Base-by-base conservation (phyloP, 139 green algal species). In the Chlorella sp. region DNA sequence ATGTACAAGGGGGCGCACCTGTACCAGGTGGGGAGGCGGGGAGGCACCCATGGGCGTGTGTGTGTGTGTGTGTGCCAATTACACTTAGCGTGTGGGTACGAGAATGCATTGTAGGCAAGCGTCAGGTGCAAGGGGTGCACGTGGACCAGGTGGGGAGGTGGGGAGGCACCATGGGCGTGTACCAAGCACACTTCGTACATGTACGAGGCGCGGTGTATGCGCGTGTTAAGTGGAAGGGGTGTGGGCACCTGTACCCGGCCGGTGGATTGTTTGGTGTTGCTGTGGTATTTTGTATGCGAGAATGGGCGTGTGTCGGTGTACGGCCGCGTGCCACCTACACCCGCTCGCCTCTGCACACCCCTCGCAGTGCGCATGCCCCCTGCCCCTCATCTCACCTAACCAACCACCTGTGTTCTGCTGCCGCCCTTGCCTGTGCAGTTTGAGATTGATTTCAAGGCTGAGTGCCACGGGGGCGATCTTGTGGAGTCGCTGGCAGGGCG, bases 361-460 rank as follows among this genome's bases (percentile, higher is more conserved):
- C 48, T 57, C 48, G 48, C 48, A 5, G 48, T 57, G 5, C 48
- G 7, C 48, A 57, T 57, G 48, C 5, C 48, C 48, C 48, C 48
- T 57, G 7, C 48, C 48, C n/a, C 48, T 9, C 48, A 5, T 57
- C 48, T 57, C 64, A 28, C 24, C 21, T n/a, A n/a, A 18, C 64
- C 11, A 2, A 71, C 64, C 21, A 30, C 64, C 5, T 34, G 69
- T 34, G 69, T 28, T 37, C 30, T 34, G 69, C 28, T 26, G 7
- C 85, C 30, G 0, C 39, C 24, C 36, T 40, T 48, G 21, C 7
- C 26, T 3, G 28, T 81, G 87, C 87, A 98, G 96, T 86, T 98
- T 11, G 97, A 98, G 90, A 91, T 98, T 37, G 97, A 99, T 88
- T 99, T 97, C 94, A 98, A 98, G 91, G 93, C 93, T 0, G 97